A percentile compares a stretch with the other conserved stretches of the same genome.
Conservation (phyloP, 78 protist species). For the slime mould (Dictyostelium discoideum) region DNA sequence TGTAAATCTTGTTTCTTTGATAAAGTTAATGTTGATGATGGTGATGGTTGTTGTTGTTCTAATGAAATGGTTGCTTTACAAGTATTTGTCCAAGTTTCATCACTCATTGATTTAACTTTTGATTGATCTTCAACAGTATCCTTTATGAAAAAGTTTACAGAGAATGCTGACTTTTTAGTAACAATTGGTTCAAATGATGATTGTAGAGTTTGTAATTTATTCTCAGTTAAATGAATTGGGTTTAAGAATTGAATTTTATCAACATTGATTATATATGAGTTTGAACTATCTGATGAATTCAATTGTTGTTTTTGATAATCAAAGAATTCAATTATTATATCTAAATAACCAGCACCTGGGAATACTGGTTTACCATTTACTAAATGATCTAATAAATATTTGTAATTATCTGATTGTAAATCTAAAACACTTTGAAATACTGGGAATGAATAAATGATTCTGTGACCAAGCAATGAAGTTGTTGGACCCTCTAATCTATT, state of each 20-base stretch:
- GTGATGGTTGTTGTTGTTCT: neutral
- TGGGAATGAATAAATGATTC: neutral
- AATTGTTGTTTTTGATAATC: neutral
- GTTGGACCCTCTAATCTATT: conserved; percentile 50
- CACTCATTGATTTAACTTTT: neutral
- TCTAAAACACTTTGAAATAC: conserved; percentile 17
- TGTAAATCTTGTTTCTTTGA: conserved; percentile 3
- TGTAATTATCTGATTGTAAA: neutral
- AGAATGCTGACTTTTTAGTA: neutral
- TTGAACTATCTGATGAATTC: neutral
- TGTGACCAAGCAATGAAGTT: neutral
- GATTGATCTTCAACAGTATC: neutral
- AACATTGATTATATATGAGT: neutral
- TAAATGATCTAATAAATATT: conserved; percentile 39
- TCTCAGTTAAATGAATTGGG: conserved; percentile 14
- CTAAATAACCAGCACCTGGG: conserved; percentile 79
- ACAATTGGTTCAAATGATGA: neutral
- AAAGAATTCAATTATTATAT: conserved; percentile 6
- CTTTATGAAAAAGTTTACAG: conserved; percentile 22
- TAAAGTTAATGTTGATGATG: neutral
- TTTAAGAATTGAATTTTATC: neutral
- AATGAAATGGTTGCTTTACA: neutral
- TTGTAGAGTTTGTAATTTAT: conserved; percentile 11
- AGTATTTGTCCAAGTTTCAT: conserved; percentile 36
- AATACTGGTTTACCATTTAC: conserved; percentile 42